A percentile compares a stretch with the other conserved stretches of the same genome.
Evolutionary conservation across 139 green algal species (phyloP).

Genomic region (Closterium sp.): DNA sequence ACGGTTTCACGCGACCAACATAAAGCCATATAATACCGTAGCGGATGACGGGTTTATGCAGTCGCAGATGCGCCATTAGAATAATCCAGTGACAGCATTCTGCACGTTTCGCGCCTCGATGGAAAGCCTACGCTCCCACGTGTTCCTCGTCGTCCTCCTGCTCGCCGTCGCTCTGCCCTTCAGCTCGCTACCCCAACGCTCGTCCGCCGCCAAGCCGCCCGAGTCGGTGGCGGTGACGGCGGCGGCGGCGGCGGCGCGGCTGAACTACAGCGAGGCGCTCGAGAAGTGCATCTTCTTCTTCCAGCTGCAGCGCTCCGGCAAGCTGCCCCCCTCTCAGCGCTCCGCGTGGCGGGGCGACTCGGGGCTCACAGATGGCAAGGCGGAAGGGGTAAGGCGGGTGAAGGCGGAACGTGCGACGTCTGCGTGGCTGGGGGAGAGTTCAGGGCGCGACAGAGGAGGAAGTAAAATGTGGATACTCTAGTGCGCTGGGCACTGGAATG

Average conservation of each 20-base stretch:
- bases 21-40: not conserved
- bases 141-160: not conserved
- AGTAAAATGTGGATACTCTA: not conserved
- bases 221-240: not conserved
- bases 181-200: not conserved
- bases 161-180: not conserved
- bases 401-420: not conserved
- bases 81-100: not conserved
- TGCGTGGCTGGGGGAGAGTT: not conserved
- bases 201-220: not conserved
- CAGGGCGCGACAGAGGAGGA: not conserved
- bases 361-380: slow-evolving; percentile 24
- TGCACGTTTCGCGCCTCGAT: not conserved
- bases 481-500: not conserved
- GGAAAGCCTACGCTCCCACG: not conserved
- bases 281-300: slow-evolving; percentile 10
- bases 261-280: not conserved
- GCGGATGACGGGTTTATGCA: too few relatives aligned
- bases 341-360: slow-evolving; percentile 7
- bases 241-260: not conserved
- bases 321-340: not conserved
- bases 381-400: slow-evolving; percentile 1
- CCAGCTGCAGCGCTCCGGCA: slow-evolving; percentile 7
- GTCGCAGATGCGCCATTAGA: not conserved
- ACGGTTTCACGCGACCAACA: too few relatives aligned